These are phyloP conservation scores for Argentina anserina DNA, from an alignment of 306 rosid species.

Conservation along the genomic window DNA sequence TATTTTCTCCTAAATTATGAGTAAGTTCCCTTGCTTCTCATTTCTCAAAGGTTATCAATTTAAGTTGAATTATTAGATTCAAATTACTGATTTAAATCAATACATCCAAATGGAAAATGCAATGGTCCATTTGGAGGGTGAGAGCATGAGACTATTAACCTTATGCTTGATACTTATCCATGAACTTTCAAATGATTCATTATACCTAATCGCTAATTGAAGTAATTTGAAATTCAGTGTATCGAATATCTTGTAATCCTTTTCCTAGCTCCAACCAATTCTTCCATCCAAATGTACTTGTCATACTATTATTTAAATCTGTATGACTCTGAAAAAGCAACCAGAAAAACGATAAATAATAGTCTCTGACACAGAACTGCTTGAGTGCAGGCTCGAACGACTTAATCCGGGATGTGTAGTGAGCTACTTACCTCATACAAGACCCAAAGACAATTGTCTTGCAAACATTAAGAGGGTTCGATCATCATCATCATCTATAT, in stretches of 20 bases:
- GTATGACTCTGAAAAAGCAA: background rate
- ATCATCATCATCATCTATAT: background rate
- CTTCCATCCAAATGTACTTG: background rate
- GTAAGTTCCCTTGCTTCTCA: constrained; percentile 32
- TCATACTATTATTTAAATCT: background rate
- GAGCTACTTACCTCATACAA: constrained; percentile 30
- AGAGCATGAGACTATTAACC: background rate
- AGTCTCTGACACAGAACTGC: background rate
- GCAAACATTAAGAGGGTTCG: constrained; percentile 33
- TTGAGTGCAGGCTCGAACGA: constrained; percentile 39
- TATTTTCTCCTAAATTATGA: constrained; percentile 49
- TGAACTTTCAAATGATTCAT: background rate
- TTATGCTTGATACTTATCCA: background rate
- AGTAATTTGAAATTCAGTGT: background rate
- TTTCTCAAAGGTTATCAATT: background rate
- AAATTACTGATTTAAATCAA: background rate
- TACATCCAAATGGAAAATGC: background rate
- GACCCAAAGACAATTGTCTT: constrained; percentile 44
- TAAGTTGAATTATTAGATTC: background rate
- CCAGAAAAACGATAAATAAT: background rate
- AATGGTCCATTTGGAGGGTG: background rate
- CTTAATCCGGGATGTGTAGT: constrained; percentile 27
- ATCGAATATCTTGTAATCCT: background rate
- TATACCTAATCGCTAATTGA: background rate
- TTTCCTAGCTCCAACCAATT: background rate